These are phyloP conservation scores for Kingdonia uniflora DNA, from an alignment of 164 flowering plant genomes.

Conservation along the genomic window DNA sequence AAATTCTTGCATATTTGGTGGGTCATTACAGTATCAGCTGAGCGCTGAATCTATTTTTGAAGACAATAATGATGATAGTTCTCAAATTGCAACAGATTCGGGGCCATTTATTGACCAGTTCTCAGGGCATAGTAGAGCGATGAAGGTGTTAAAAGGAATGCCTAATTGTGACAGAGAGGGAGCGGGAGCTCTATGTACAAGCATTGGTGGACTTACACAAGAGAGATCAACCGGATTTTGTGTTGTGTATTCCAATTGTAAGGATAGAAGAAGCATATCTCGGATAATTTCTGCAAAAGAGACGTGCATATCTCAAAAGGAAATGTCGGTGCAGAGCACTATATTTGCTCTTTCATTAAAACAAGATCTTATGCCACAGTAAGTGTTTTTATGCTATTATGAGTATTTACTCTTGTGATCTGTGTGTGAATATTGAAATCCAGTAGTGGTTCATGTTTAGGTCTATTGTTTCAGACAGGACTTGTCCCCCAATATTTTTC, in stretches of 20 bases:
- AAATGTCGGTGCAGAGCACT: conserved; percentile 24
- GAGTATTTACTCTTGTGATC: not conserved
- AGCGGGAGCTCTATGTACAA: conserved; percentile 8
- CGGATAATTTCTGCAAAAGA: conserved; percentile 33
- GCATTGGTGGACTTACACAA: conserved; percentile 6
- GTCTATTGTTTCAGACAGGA: no score
- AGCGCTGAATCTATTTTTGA: conserved; percentile 2
- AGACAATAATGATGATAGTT: conserved; percentile 6
- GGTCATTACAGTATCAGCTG: not conserved
- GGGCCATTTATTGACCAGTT: conserved; percentile 4
- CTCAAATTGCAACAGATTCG: conserved; percentile 2
- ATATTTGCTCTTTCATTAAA: conserved; percentile 29
- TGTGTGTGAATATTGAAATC: no score
- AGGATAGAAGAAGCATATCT: conserved; percentile 30
- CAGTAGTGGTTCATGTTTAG: no score
- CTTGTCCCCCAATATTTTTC: no score
- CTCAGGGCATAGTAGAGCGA: conserved; percentile 7
- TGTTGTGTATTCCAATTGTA: conserved; percentile 31
- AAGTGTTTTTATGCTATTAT: conserved; percentile 16
- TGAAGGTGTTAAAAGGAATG: conserved; percentile 3
- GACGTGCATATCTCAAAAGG: conserved; percentile 25
- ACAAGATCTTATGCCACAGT: conserved; percentile 42
- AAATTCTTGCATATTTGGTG: conserved; percentile 2
- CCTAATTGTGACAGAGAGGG: conserved; percentile 9
- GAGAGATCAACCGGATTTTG: conserved; percentile 11